Evolutionary conservation across 352 stramenopile species (phyloP), one percentile per base, ranked within the genome.

Genomic region (Phytopythium montanum): DNA sequence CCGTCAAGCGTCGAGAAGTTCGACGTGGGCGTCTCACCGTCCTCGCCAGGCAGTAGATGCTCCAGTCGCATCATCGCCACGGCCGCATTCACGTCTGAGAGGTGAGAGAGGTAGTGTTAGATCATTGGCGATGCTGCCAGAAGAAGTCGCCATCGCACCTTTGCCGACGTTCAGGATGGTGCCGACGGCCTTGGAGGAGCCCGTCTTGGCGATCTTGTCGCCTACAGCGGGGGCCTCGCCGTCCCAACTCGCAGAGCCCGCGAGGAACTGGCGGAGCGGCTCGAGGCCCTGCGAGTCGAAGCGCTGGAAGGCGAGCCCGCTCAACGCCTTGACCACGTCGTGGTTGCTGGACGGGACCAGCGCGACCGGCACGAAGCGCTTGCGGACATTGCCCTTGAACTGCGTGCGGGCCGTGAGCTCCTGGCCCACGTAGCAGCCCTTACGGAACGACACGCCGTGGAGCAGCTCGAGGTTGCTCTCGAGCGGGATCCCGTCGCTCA

Each of bases 391-490:
- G 42, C 85, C 87, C 63, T 95, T 95, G 66, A 97, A 98, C 58
- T 98, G 92, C 38, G 95, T 97, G 33, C 95, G 77, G 26, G 95
- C 94, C 1, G 90, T 97, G 29, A 98, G 80, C 64, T 98, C 95
- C 73, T 98, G 95, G 2, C 95, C 95, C 18, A 98, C 77, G 66
- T 98, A 98, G 79, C 95, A 98, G 8, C 95, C 95, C 70, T 98
- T 98, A 39, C 77, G 73, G 70, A 98, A 98, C 16, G 77, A 94
- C 34, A 98, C 87, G 33, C 87, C 90, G 49, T 85, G 72, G 36
- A 98, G 66, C 34, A 97, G 73, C 42, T 98, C 94, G 2, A 98
- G 67, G 56, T 98, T 98, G 49, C 76, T 93, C 64, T 98, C 94
- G 0, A 98, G 77, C 10, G 94, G 94, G 54, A 98, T 98, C 3